A percentile compares a stretch with the other conserved stretches of the same genome.
phyloP scores from a whole-genome alignment of 2,329 filamentous ascomycete genomes.

The Blumeriella jaapii region DNA sequence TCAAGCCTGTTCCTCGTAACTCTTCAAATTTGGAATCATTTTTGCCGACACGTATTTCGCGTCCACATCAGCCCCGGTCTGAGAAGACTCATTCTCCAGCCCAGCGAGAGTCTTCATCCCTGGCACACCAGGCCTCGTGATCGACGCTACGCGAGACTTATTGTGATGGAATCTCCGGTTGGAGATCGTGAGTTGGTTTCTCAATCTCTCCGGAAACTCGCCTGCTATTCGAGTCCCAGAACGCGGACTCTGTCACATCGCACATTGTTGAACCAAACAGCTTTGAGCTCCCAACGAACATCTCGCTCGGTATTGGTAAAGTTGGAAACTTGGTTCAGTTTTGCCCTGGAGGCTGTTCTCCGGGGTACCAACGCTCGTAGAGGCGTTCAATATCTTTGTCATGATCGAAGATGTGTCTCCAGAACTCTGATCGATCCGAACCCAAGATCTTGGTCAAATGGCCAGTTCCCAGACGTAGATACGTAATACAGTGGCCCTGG shows the following conservation, averaged over 20 bases:
- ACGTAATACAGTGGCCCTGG: conserved; percentile 2
- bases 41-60: not conserved
- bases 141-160: not conserved
- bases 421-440: conserved; percentile 1
- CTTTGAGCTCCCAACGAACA: not conserved
- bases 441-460: not conserved
- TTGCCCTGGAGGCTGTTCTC: not conserved
- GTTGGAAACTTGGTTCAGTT: not conserved
- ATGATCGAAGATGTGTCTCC: not conserved
- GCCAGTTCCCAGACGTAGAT: not conserved
- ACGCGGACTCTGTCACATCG: conserved; percentile 4
- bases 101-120: too few relatives aligned
- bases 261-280: conserved; percentile 5
- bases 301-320: not conserved
- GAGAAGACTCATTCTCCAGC: too few relatives aligned
- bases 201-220: not conserved
- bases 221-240: not conserved
- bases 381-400: not conserved
- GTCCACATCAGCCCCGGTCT: not conserved
- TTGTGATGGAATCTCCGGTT: not conserved
- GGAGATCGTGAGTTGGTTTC: not conserved
- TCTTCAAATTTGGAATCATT: not conserved
- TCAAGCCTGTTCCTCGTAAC: too few relatives aligned
- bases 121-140: too few relatives aligned
- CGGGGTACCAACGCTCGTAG: not conserved